A percentile compares a stretch with the other conserved stretches of the same genome.
Conservation (phyloP, 129 eudicot genomes). For the Flaveria ramosissima region DNA sequence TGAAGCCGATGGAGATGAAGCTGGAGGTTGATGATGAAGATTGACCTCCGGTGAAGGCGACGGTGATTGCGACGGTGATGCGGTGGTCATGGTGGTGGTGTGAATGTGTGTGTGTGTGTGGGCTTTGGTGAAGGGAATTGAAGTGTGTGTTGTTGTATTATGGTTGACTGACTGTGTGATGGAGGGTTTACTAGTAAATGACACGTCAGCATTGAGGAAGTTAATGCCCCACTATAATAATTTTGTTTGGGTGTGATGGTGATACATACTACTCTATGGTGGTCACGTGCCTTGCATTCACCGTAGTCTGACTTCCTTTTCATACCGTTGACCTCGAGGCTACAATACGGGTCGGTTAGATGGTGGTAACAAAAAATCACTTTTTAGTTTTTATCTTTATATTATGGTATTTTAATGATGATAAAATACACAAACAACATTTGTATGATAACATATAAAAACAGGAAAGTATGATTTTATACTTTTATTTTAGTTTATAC, state of each 20-base stretch:
- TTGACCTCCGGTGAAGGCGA: constrained; percentile 28
- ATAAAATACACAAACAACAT: too few relatives aligned
- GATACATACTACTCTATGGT: constrained; percentile 24
- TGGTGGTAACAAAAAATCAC: too few relatives aligned
- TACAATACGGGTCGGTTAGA: not conserved
- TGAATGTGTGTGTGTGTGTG: constrained; percentile 18
- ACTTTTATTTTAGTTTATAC: too few relatives aligned
- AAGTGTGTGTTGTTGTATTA: constrained; percentile 18
- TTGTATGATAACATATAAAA: too few relatives aligned
- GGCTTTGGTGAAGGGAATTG: constrained; percentile 21
- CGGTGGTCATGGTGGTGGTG: constrained; percentile 31
- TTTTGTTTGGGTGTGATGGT: constrained; percentile 31
- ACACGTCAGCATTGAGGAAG: constrained; percentile 38
- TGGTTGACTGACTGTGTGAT: constrained; percentile 31
- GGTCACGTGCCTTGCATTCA: constrained; percentile 30
- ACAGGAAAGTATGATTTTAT: too few relatives aligned
- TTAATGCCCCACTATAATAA: constrained; percentile 39
- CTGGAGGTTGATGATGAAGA: constrained; percentile 20
- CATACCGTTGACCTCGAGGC: not conserved
- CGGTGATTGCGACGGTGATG: constrained; percentile 36
- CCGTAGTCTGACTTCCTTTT: constrained; percentile 21
- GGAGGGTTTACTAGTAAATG: constrained; percentile 31
- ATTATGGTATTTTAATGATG: too few relatives aligned
- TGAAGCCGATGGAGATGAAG: constrained; percentile 30
- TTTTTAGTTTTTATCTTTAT: too few relatives aligned